Base-by-base conservation (phyloP, 345 rosid species). In the Noccaea bulbosa region DNA sequence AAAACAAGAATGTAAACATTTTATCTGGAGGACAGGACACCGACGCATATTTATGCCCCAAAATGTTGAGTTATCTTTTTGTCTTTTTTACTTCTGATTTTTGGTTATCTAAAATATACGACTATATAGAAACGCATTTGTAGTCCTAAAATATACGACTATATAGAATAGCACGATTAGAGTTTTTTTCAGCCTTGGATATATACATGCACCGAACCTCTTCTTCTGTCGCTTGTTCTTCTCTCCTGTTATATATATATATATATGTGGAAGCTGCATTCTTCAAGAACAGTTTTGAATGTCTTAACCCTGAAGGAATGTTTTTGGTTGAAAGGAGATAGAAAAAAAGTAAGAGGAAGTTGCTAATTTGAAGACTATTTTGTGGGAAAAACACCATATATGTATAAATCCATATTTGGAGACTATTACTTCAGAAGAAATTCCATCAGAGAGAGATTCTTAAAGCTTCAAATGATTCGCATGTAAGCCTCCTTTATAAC, bases 221-320 rank as follows among this genome's bases (percentile, higher is more conserved):
- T 65, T 43, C 62, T 44, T 16, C 72, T 41, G 38, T 63, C 11
- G 5, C 55, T 33, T 27, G 7, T 37, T 37, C 5, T 58, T 67
- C 59, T 58, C 77, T 49, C 55, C 32, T 50, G 20, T 40, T n/a
- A 47, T 17, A 17, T 17, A 17, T 17, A 17, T 17, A 24, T 24
- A 3, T 56, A 64, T 38, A 66, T 33, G 43, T 24, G 47, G 53
- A 66, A 33, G 48, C 39, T 67, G 22, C 73, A 43, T 43, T 67
- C 41, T 50, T 17, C 50, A 14, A 51, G 48, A 74, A 51, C 39
- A 20, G n/a, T 48, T 24, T 59, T 34, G 11, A 59, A 62, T 50
- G 62, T 66, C 34, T 67, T 12, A 50, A 46, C 38, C 68, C 38
- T 35, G 1, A 48, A 67, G 41, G 73, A 74, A 67, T 74, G 78